Conservation (phyloP, 345 rosid species). For the Orychophragmus violaceus region DNA sequence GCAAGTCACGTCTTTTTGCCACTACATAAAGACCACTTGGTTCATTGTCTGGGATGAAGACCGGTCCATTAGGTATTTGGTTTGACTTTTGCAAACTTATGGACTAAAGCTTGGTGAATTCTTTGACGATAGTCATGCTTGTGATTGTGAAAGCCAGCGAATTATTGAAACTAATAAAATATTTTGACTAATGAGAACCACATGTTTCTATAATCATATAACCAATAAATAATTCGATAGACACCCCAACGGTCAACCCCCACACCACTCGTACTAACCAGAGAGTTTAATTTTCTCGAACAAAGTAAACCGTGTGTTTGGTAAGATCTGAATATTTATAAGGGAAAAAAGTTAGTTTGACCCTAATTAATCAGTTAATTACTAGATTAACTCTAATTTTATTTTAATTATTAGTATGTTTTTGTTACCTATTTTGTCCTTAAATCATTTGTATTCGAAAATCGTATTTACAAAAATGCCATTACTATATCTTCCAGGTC, state of each 20-base stretch:
- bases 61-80: background rate
- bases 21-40: no score
- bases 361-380: no score
- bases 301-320: background rate
- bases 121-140: slow-evolving; percentile 8
- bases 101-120: slow-evolving; percentile 11
- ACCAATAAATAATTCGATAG: background rate
- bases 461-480: no score
- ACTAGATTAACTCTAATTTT: no score
- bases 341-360: no score
- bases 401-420: no score
- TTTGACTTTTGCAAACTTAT: slow-evolving; percentile 19
- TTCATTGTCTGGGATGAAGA: no score
- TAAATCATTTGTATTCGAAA: no score
- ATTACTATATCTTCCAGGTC: no score
- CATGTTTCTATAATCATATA: background rate
- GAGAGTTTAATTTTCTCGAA: background rate
- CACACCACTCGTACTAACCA: background rate
- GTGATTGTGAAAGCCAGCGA: slow-evolving; percentile 18
- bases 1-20: no score
- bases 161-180: no score
- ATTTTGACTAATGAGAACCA: slow-evolving; percentile 14
- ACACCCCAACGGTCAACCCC: background rate
- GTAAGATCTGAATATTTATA: background rate
- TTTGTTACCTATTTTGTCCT: no score